phyloP scores from a whole-genome alignment of 2,329 filamentous ascomycete genomes.

The Fusarium kyushuense region DNA sequence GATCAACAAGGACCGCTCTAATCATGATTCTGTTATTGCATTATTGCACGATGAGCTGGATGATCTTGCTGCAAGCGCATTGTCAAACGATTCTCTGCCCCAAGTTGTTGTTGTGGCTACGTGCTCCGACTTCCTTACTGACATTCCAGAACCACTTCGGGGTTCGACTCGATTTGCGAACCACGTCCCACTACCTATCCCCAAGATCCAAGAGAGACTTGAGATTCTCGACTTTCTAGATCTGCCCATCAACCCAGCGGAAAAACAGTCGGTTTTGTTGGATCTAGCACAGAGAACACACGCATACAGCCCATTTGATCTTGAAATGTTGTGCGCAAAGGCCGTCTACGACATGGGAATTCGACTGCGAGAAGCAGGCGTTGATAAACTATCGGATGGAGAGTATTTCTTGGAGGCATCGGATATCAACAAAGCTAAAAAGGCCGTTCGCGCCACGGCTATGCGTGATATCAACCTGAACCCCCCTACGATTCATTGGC shows the following conservation, averaged over 20 bases:
- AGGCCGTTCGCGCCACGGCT: constrained; percentile 79
- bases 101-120: constrained; percentile 80
- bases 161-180: constrained; percentile 72
- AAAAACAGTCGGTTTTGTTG: constrained; percentile 65
- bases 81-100: constrained; percentile 56
- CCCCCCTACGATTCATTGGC: constrained; percentile 86
- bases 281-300: constrained; percentile 81
- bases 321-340: constrained; percentile 70
- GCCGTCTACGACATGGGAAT: constrained; percentile 48
- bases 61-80: constrained; percentile 59
- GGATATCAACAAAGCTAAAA: constrained; percentile 75
- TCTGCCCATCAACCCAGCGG: constrained; percentile 60
- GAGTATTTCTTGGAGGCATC: constrained; percentile 53
- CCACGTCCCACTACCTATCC: constrained; percentile 81
- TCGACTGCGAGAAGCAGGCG: constrained; percentile 43
- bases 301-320: constrained; percentile 85
- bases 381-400: constrained; percentile 18
- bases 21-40: constrained; percentile 63
- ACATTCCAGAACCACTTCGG: constrained; percentile 77
- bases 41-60: constrained; percentile 68
- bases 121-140: constrained; percentile 75
- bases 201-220: constrained; percentile 75
- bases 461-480: constrained; percentile 92
- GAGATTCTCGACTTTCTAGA: constrained; percentile 77
- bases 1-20: constrained; percentile 69